Evolutionary conservation across 805 yeast genomes (phyloP), one percentile per base, ranked within the genome.

Genomic region (Candida pseudoglaebosa): DNA sequence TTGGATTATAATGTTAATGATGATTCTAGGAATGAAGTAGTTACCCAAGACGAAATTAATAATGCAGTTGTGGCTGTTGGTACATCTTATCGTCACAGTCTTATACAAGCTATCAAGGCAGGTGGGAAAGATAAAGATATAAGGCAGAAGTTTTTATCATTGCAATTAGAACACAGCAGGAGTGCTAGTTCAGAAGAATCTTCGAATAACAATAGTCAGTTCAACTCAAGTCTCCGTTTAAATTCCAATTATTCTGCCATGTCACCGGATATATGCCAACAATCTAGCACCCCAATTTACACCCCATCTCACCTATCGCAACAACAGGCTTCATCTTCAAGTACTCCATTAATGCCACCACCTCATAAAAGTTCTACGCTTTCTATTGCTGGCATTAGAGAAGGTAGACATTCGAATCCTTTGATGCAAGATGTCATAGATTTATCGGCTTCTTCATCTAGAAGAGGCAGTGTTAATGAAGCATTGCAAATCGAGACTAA

Each of bases 51-150:
- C 41, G 95, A 88, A 43, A 73, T 85, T 5, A 75, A 80, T 45
- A 75, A 78, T 44, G 95, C 95, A 1, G 88, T 88, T 3, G 73
- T 81, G 24, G 95, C 95, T n/a, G 72, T 88, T 35, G 90, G 89
- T 5, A 73, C 78, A 36, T 70, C 81, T 39, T 69, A 87, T 31
- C 77, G 69, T 48, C 72, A 68, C 41, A 71, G 75, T 18, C 51
- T 80, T 4, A 61, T 72, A 4, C 68, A 67, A 34, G 79, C 76
- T 1, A 55, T 63, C 28, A 52, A 46, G 7, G 53, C 59, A 3
- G 59, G 60, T 4, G 56, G 54, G 13, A 45, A 54, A 32, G 61
- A 56, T 34, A 37, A 40, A 2, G 62, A 57, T 16, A 44, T 54
- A 3, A 33, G 52, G 30, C 47, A 43, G 28, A 53, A 45, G 14